Percentiles rank a stretch among this genome's conserved stretches.
phyloP scores from a whole-genome alignment of 108 stramenopile species.

The Skeletonema grethae region DNA sequence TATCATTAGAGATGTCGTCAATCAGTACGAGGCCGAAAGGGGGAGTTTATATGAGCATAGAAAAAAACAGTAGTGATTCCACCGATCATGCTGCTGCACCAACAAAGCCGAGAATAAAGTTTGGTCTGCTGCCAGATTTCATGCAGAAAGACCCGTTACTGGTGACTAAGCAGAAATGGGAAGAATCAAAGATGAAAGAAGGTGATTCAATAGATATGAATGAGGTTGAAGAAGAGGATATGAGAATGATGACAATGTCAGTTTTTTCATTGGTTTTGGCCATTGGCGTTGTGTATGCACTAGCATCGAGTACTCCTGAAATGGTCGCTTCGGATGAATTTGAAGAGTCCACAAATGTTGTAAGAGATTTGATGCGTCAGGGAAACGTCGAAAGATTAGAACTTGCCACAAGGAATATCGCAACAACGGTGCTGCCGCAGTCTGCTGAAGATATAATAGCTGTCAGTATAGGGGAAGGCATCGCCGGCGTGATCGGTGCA shows the following conservation, averaged over 20 bases:
- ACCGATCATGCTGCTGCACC: not conserved
- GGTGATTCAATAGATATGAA: constrained; percentile 8
- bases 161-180: constrained; percentile 24
- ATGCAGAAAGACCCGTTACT: constrained; percentile 39
- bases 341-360: constrained; percentile 15
- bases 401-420: constrained; percentile 50
- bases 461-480: constrained; percentile 71
- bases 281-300: constrained; percentile 43
- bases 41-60: not conserved
- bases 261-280: constrained; percentile 37
- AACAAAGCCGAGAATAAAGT: constrained; percentile 8
- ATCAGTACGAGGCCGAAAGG: not conserved
- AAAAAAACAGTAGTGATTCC: not conserved
- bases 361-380: constrained; percentile 20
- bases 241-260: constrained; percentile 59
- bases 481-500: constrained; percentile 70
- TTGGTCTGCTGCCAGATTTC: constrained; percentile 34
- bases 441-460: constrained; percentile 69
- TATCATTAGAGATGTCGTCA: not conserved
- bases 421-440: constrained; percentile 58
- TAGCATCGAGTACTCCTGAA: constrained; percentile 41
- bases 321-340: constrained; percentile 20
- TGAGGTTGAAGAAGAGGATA: constrained; percentile 2
- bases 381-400: constrained; percentile 25
- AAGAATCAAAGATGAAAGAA: constrained; percentile 1